phyloP scores from a whole-genome alignment of 179 eudicot genomes.

The Camellia oleifera region DNA sequence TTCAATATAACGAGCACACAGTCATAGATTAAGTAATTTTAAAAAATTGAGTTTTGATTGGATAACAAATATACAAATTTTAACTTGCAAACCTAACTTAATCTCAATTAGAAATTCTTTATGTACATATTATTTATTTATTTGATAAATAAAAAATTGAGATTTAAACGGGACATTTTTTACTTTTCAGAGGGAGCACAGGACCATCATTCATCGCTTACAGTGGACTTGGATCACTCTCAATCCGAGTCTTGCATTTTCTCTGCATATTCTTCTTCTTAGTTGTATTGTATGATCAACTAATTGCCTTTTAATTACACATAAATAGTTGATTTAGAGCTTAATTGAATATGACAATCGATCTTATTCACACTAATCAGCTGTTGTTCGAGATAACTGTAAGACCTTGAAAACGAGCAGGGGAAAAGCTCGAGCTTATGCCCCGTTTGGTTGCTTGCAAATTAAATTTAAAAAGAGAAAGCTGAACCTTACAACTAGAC shows the following conservation, averaged over 20 bases:
- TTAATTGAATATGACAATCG: neutral
- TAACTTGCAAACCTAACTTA: too few species aligned
- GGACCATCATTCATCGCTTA: neutral
- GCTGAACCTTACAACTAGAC: neutral
- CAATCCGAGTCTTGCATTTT: neutral
- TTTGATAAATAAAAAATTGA: too few species aligned
- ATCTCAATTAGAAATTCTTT: too few species aligned
- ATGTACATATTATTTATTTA: too few species aligned
- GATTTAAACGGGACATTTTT: too few species aligned
- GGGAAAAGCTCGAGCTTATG: neutral
- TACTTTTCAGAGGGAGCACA: neutral
- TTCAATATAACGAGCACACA: too few species aligned
- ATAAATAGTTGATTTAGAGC: neutral
- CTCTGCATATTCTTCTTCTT: neutral
- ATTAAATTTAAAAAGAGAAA: neutral
- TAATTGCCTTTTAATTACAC: neutral
- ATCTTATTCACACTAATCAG: neutral
- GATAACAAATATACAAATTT: too few species aligned
- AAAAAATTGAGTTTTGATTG: too few species aligned
- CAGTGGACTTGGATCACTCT: neutral
- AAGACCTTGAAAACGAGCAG: neutral
- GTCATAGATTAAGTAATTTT: too few species aligned
- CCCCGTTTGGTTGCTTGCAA: neutral
- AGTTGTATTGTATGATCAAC: neutral
- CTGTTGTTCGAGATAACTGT: neutral